Conservation (phyloP, 805 yeast species). For the Metschnikowia shivogae region DNA sequence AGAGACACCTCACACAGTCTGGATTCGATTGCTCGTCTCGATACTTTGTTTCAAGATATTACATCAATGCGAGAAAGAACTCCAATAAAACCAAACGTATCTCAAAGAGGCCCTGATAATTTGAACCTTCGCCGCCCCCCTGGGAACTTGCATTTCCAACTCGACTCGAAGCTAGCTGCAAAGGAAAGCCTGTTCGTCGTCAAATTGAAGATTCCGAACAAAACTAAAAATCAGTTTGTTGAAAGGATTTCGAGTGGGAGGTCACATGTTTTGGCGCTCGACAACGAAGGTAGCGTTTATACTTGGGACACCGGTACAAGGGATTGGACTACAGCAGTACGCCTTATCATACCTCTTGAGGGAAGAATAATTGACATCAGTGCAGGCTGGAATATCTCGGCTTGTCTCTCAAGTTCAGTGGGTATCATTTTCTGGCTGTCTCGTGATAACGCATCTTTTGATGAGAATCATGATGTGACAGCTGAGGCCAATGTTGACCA, state of each 20-base stretch:
- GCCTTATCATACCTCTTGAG: slow-evolving; percentile 34
- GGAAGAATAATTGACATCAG: slow-evolving; percentile 41
- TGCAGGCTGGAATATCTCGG: slow-evolving; percentile 67
- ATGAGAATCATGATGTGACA: slow-evolving; percentile 18
- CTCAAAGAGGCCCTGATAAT: background rate
- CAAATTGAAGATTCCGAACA: background rate
- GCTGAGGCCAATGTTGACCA: slow-evolving; percentile 32
- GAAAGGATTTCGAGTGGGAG: slow-evolving; percentile 59
- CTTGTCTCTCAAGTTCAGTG: slow-evolving; percentile 42
- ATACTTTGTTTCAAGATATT: no score
- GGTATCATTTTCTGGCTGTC: slow-evolving; percentile 60
- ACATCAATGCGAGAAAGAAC: no score
- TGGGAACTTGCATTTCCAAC: background rate
- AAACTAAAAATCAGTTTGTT: slow-evolving; percentile 23
- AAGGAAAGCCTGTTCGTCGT: background rate
- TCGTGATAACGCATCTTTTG: slow-evolving; percentile 20
- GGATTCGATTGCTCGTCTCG: background rate
- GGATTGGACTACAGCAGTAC: slow-evolving; percentile 36
- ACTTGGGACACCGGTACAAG: slow-evolving; percentile 55
- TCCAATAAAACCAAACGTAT: slow-evolving; percentile 9
- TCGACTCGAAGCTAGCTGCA: background rate
- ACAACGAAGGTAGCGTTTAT: slow-evolving; percentile 45
- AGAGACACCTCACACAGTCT: background rate
- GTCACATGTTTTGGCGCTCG: slow-evolving; percentile 59
- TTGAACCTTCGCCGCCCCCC: background rate